A percentile compares a stretch with the other conserved stretches of the same genome.
Conservation (phyloP, 768 basidiomycete genomes). For the Suillus tomentosus region DNA sequence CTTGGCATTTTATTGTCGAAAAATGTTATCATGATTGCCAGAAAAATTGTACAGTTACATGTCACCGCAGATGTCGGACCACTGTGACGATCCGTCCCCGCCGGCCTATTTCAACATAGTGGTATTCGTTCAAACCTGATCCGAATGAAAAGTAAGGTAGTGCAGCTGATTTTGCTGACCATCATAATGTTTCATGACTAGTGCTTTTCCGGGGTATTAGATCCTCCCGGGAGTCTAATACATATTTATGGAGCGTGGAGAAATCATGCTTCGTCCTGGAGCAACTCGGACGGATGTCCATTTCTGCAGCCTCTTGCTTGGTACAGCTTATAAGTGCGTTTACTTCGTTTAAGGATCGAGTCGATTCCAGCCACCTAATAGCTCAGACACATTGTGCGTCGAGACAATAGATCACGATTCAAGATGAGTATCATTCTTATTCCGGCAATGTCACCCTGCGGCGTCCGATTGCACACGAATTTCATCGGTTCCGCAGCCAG, state of each 20-base stretch:
- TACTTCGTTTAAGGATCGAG: background rate
- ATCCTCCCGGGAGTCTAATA: background rate
- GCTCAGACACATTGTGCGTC: background rate
- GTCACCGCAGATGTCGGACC: background rate
- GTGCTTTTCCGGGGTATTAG: background rate
- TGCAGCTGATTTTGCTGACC: background rate
- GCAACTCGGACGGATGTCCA: background rate
- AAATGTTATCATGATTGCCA: too few species aligned
- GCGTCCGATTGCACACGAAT: background rate
- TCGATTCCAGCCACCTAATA: background rate
- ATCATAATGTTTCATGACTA: background rate
- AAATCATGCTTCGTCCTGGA: background rate
- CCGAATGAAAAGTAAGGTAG: background rate
- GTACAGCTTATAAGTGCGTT: background rate
- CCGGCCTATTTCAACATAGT: background rate
- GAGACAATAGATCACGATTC: background rate
- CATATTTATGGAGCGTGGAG: background rate
- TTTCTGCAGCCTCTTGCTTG: background rate
- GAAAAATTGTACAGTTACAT: background rate
- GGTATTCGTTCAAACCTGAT: background rate
- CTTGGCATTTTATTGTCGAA: background rate
- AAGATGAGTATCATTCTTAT: background rate
- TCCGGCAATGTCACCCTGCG: background rate
- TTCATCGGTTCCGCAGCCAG: background rate
- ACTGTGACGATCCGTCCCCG: background rate